phyloP scores from a whole-genome alignment of 1,139 yeast genomes.

The Taphrina wiesneri region DNA sequence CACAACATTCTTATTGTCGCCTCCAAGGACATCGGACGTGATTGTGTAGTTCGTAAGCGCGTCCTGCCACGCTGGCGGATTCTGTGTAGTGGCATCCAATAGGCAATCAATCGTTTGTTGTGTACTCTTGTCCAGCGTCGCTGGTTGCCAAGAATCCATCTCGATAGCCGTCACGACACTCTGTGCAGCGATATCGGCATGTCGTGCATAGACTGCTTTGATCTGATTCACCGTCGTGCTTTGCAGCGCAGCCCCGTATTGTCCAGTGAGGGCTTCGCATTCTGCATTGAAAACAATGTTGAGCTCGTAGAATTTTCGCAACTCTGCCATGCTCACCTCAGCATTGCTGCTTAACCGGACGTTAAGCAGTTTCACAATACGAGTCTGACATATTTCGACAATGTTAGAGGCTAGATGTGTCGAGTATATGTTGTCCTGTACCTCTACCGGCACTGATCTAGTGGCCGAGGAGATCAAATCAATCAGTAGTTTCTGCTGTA shows the following conservation, averaged over 20 bases:
- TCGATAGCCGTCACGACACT: conserved; percentile 57
- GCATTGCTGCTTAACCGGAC: conserved; percentile 76
- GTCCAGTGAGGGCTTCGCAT: conserved; percentile 83
- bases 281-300: conserved; percentile 72
- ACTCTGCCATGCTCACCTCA: conserved; percentile 52
- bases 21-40: neutral
- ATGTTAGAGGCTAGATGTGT: conserved; percentile 59
- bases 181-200: conserved; percentile 53
- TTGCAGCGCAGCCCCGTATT: conserved; percentile 61
- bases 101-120: conserved; percentile 58
- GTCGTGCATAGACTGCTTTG: conserved; percentile 58
- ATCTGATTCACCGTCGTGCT: conserved; percentile 55
- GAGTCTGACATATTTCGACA: conserved; percentile 69
- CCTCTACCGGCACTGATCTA: conserved; percentile 44
- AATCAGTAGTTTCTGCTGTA: conserved; percentile 75
- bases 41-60: conserved; percentile 19
- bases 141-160: conserved; percentile 67
- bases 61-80: conserved; percentile 56
- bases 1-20: neutral
- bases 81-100: conserved; percentile 54
- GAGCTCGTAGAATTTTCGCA: conserved; percentile 66
- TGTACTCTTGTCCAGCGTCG: conserved; percentile 52
- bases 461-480: conserved; percentile 62
- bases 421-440: conserved; percentile 38
- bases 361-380: conserved; percentile 74